Conservation (phyloP, 1,284 basidiomycete genomes). For the Cutaneotrichosporon sp. region DNA sequence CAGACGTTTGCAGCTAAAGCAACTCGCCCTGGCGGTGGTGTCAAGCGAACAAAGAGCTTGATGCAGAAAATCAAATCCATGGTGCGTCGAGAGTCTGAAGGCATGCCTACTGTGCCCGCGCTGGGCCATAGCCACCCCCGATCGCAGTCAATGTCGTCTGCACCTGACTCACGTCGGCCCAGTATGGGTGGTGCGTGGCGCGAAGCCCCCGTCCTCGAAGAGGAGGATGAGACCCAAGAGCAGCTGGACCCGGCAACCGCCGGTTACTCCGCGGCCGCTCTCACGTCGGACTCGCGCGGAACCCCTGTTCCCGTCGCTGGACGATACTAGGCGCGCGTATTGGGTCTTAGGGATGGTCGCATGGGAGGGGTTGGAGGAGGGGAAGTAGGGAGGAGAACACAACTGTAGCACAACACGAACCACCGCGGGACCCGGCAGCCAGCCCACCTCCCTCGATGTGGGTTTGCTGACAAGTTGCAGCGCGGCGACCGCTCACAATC, state of each 20-base stretch:
- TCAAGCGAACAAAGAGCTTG: slow-evolving; percentile 54
- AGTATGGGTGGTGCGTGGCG: slow-evolving; percentile 7
- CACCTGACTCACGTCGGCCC: slow-evolving; percentile 6
- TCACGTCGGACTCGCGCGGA: slow-evolving; percentile 1
- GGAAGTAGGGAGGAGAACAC: background rate
- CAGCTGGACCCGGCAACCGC: background rate
- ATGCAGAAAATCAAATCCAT: slow-evolving; percentile 55
- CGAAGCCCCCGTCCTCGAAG: slow-evolving; percentile 17
- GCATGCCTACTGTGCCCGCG: background rate
- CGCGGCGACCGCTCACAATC: slow-evolving; percentile 19
- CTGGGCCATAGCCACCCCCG: slow-evolving; percentile 2
- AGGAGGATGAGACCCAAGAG: slow-evolving; percentile 5
- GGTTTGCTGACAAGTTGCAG: slow-evolving; percentile 21
- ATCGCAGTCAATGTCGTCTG: slow-evolving; percentile 30
- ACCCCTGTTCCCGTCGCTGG: slow-evolving; percentile 7
- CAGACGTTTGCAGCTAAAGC: background rate
- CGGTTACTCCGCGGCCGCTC: slow-evolving; percentile 6
- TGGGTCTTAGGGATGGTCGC: slow-evolving; percentile 9
- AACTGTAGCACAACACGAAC: slow-evolving; percentile 7
- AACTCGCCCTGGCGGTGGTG: slow-evolving; percentile 31
- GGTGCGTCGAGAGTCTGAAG: slow-evolving; percentile 43
- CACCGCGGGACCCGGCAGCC: slow-evolving; percentile 9
- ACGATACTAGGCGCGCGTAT: slow-evolving; percentile 13
- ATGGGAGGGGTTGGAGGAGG: slow-evolving; percentile 7
- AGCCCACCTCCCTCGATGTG: slow-evolving; percentile 15